phyloP scores from a whole-genome alignment of 495 filamentous ascomycete species.

The Aspergillus funiculosus region DNA sequence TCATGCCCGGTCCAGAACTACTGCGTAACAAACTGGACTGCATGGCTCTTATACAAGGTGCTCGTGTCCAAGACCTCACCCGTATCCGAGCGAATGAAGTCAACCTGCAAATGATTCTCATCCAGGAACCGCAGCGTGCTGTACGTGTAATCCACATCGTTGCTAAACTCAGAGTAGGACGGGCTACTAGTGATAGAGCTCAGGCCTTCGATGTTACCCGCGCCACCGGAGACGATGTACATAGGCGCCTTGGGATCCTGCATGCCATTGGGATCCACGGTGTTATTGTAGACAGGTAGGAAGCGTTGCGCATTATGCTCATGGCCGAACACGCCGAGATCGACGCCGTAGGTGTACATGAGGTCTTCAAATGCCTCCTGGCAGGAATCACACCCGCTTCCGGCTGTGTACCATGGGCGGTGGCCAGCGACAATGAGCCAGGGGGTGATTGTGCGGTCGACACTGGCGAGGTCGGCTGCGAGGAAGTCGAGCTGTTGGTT shows the following conservation, averaged over 20 bases:
- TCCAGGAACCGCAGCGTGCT: slow-evolving; percentile 31
- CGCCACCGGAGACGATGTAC: slow-evolving; percentile 49
- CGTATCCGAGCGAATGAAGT: slow-evolving; percentile 44
- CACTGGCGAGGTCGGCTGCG: slow-evolving; percentile 40
- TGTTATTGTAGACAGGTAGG: slow-evolving; percentile 37
- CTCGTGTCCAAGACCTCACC: slow-evolving; percentile 49
- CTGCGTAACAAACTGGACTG: slow-evolving; percentile 46
- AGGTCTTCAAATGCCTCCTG: slow-evolving; percentile 53
- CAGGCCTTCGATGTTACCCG: slow-evolving; percentile 45
- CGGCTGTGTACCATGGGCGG: slow-evolving; percentile 53
- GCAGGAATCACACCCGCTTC: slow-evolving; percentile 44
- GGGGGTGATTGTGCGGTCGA: slow-evolving; percentile 48
- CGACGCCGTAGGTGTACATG: slow-evolving; percentile 55
- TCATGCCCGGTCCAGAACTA: too few species aligned
- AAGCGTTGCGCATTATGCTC: slow-evolving; percentile 53
- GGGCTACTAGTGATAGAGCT: slow-evolving; percentile 35
- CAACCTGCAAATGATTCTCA: slow-evolving; percentile 30
- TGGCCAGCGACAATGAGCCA: slow-evolving; percentile 58
- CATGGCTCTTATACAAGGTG: slow-evolving; percentile 48
- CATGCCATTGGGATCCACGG: slow-evolving; percentile 42
- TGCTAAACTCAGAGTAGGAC: slow-evolving; percentile 47
- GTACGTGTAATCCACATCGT: slow-evolving; percentile 53
- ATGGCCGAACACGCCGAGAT: slow-evolving; percentile 57
- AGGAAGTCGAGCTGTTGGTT: slow-evolving; percentile 40
- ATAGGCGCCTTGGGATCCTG: slow-evolving; percentile 49